Base-by-base conservation (phyloP, 371 early-diverging fungal genomes). In the Choanephora cucurbitarum region DNA sequence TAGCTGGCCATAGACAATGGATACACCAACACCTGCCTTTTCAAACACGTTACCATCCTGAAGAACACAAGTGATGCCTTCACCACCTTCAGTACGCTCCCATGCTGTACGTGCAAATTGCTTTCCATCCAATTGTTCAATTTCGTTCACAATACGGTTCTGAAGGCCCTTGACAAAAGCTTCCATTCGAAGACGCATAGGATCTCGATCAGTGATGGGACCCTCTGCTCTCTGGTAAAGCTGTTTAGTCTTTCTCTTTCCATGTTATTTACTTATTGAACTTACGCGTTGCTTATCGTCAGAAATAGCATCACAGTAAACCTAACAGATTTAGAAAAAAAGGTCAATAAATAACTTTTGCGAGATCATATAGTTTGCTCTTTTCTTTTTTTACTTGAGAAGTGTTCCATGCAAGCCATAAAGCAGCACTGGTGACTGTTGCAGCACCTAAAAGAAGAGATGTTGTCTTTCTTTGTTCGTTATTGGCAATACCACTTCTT, bases 21-120 rank as follows among this genome's bases (percentile, higher is more conserved):
- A 87, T 40, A 93, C 81, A 31, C 83, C 88, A 8, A 96, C 97
- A 17, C 96, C 98, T 3, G 95, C 98, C 81, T 97, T 95, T 62
- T 95, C 95, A 73, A 94, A 91, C 8, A 91, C 91, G 42, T 84
- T 84, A 45, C 96, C 95, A 54, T 91, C 89, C 60, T 94, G 93
- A 44, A 97, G 66, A 7, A 96, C 94, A 69, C 92, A 91, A 13
- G 95, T 91, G 49, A 90, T 84, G 28, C 98, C 97, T 52, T 86
- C 88, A 13, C 98, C 98, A n/a, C 84, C 83, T 64, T 93, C 89
- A 2, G 67, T 67, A n/a, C 95, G 83, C 33, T 77, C 66, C 96
- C 95, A 95, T 9, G 69, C 62, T 61, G 94, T 94, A 18, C 81
- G 75, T 17, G 67, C 56, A 66, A 94, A 95, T 46, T 73, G 77